A percentile compares a stretch with the other conserved stretches of the same genome.
These are phyloP conservation scores for Carex scoparia DNA, from an alignment of 176 grass and related monocot species.

Conservation along the genomic window DNA sequence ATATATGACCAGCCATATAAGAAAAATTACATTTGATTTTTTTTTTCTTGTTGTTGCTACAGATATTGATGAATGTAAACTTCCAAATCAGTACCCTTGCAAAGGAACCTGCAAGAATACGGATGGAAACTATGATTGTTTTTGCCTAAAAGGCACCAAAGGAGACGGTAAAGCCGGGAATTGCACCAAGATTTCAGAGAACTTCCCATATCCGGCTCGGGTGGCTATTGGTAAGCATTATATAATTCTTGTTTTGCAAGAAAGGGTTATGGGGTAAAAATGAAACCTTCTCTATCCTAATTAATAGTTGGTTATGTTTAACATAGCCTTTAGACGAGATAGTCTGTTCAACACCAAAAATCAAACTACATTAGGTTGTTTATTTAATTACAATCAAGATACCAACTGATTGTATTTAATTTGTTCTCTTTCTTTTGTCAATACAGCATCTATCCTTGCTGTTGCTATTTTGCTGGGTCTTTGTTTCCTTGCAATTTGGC, in stretches of 20 bases:
- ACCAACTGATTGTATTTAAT: too few relatives aligned
- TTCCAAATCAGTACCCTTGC: neutral
- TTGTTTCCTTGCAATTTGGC: neutral
- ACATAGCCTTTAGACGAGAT: neutral
- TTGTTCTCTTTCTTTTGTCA: neutral
- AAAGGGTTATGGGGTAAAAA: neutral
- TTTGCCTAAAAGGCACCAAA: neutral
- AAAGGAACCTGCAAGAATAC: neutral
- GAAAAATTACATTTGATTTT: too few relatives aligned
- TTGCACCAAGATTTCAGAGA: neutral
- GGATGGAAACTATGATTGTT: neutral
- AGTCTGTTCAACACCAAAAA: neutral
- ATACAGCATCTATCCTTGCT: neutral
- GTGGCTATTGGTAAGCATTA: slow-evolving; percentile 1
- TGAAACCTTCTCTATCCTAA: neutral
- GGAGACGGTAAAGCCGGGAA: neutral
- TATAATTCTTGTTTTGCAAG: neutral
- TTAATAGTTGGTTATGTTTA: neutral
- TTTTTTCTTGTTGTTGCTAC: too few relatives aligned
- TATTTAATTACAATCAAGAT: too few relatives aligned
- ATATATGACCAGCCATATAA: too few relatives aligned
- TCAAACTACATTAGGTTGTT: neutral
- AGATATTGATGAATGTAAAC: neutral
- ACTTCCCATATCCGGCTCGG: neutral
- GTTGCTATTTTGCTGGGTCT: neutral